Conservation (phyloP, 1,284 basidiomycete species). For the Ceratorhiza oryzae-sativae region DNA sequence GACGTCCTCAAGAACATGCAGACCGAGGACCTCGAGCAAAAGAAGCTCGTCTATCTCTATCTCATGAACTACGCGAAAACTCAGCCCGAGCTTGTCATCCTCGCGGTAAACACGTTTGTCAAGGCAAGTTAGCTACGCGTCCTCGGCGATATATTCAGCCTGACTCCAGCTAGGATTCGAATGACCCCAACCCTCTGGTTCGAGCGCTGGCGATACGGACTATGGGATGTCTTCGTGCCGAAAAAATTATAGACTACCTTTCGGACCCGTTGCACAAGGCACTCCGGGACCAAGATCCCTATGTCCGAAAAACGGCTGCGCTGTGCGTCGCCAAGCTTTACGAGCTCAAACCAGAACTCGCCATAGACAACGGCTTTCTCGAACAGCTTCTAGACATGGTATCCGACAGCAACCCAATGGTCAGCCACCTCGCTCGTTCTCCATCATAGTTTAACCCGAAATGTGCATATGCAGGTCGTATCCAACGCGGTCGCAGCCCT, state of each 20-base stretch:
- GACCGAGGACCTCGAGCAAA: conserved; percentile 92
- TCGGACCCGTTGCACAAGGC: conserved; percentile 93
- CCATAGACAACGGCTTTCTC: conserved; percentile 94
- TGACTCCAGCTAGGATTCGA: conserved; percentile 74
- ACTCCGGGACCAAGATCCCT: conserved; percentile 93
- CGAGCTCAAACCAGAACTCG: conserved; percentile 94
- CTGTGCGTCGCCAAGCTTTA: conserved; percentile 96
- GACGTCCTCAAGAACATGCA: conserved; percentile 99
- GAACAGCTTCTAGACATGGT: conserved; percentile 90
- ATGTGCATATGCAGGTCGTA: conserved; percentile 70
- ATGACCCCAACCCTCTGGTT: conserved; percentile 95
- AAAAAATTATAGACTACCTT: conserved; percentile 99
- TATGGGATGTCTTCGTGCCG: conserved; percentile 95
- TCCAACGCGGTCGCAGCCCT: conserved; percentile 93
- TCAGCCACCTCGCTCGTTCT: conserved; percentile 50
- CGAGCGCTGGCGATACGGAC: conserved; percentile 96
- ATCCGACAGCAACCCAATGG: conserved; percentile 97
- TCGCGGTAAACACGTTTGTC: conserved; percentile 99
- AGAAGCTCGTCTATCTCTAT: conserved; percentile 97
- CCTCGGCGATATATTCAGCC: background rate
- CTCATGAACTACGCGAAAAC: conserved; percentile 99
- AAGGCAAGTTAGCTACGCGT: conserved; percentile 54
- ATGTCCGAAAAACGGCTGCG: conserved; percentile 96
- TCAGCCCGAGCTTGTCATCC: conserved; percentile 95
- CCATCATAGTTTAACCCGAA: background rate